These are phyloP conservation scores for Medicago truncatula DNA, from an alignment of 306 rosid species.

Conservation along the genomic window DNA sequence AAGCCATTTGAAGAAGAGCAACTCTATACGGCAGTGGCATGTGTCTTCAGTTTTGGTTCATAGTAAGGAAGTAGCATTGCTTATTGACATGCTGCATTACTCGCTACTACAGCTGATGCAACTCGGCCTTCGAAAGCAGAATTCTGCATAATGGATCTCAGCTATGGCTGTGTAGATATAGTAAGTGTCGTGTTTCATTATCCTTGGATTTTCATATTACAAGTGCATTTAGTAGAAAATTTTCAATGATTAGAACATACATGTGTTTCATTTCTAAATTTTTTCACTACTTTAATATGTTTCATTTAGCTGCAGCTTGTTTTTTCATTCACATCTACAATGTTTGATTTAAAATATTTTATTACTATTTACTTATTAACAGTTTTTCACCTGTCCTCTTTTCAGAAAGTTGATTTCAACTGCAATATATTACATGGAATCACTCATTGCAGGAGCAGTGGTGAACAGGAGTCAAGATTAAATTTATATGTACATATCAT, in stretches of 20 bases:
- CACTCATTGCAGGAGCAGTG: constrained; percentile 29
- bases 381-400: not conserved
- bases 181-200: constrained; percentile 41
- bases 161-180: constrained; percentile 16
- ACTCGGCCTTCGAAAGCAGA: constrained; percentile 55
- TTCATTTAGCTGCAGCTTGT: constrained; percentile 19
- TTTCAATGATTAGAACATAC: constrained; percentile 22
- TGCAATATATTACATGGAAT: constrained; percentile 8
- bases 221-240: constrained; percentile 1
- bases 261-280: constrained; percentile 23
- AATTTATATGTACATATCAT: constrained; percentile 43
- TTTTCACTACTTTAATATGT: constrained; percentile 4
- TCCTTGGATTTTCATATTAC: not conserved
- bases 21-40: constrained; percentile 69
- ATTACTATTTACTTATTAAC: not conserved
- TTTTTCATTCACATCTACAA: not conserved
- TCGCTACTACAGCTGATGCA: constrained; percentile 85
- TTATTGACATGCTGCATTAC: constrained; percentile 74
- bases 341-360: not conserved
- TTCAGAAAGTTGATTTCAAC: constrained; percentile 38
- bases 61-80: constrained; percentile 44
- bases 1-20: constrained; percentile 94
- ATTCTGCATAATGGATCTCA: constrained; percentile 36
- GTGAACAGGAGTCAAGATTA: constrained; percentile 36
- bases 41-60: constrained; percentile 56